Evolutionary conservation across 1,284 basidiomycete species (phyloP).

Genomic region (Hymenochaete sp.): DNA sequence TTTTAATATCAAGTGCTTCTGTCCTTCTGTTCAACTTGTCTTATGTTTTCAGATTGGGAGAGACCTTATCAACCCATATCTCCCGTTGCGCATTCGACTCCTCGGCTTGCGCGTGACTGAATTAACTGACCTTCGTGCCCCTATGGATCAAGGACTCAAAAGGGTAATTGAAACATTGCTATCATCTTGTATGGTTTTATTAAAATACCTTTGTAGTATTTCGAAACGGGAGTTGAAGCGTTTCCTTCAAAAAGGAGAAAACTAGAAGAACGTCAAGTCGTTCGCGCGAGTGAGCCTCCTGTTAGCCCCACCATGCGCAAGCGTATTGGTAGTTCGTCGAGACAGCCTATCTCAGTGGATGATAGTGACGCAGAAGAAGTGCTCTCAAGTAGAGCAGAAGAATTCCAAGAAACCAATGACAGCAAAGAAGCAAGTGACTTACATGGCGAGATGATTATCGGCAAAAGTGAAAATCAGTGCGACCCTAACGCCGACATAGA

Average conservation of each 20-base stretch:
- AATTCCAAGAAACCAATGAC: constrained; percentile 9
- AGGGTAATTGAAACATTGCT: no score
- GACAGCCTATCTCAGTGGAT: constrained; percentile 21
- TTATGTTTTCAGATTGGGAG: constrained; percentile 30
- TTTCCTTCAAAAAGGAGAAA: constrained; percentile 16
- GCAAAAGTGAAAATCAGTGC: background rate
- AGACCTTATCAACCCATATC: constrained; percentile 35
- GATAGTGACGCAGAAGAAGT: constrained; percentile 29
- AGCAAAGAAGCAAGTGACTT: constrained; percentile 2
- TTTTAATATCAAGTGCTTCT: background rate
- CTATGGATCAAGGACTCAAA: constrained; percentile 23
- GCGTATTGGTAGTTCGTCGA: constrained; percentile 12
- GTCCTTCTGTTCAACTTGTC: background rate
- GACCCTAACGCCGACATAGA: constrained; percentile 10
- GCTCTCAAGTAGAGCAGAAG: constrained; percentile 6
- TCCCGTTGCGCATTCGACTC: constrained; percentile 36
- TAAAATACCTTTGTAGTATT: constrained; percentile 7
- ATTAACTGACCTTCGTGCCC: constrained; percentile 31
- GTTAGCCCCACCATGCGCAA: constrained; percentile 3
- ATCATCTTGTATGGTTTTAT: background rate
- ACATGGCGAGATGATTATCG: background rate
- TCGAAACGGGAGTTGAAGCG: constrained; percentile 6
- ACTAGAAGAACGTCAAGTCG: background rate
- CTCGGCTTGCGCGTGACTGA: constrained; percentile 37
- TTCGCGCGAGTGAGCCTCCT: constrained; percentile 2